phyloP scores from a whole-genome alignment of 129 eudicot species.

The Scalesia atractyloides region DNA sequence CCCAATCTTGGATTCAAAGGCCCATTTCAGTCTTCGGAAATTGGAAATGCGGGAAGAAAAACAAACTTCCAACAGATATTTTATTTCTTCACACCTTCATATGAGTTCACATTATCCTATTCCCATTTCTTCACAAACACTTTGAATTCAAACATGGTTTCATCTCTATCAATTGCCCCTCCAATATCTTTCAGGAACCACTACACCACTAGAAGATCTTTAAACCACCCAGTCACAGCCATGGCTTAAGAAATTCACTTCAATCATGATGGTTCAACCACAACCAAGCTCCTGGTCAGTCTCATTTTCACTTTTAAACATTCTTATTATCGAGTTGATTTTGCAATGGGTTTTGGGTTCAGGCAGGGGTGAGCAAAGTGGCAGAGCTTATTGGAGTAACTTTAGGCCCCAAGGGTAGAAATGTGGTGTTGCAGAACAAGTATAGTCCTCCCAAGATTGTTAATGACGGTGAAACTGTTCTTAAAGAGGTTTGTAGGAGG shows the following conservation, averaged over 20 bases:
- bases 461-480: slow-evolving; percentile 95
- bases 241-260: slow-evolving; percentile 73
- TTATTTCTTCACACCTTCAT: not conserved
- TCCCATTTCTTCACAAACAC: slow-evolving; percentile 9
- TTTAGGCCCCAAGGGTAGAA: slow-evolving; percentile 93
- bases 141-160: slow-evolving; percentile 40
- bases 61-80: not conserved
- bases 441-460: slow-evolving; percentile 99
- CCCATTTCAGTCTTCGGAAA: not conserved
- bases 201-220: slow-evolving; percentile 23
- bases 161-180: slow-evolving; percentile 40
- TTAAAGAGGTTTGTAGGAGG: slow-evolving; percentile 63
- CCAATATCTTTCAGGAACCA: slow-evolving; percentile 39
- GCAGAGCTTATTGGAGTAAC: slow-evolving; percentile 92
- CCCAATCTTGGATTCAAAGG: not conserved
- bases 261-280: slow-evolving; percentile 79
- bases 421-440: slow-evolving; percentile 89
- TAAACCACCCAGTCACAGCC: slow-evolving; percentile 46
- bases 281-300: slow-evolving; percentile 72
- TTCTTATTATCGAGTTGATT: not conserved
- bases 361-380: slow-evolving; percentile 86
- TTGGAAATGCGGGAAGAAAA: not conserved
- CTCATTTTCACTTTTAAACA: not conserved
- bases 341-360: slow-evolving; percentile 14
- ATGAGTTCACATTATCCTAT: slow-evolving; percentile 28